Conservation (phyloP, 1,139 yeast species). For the Magnusiomyces sp. region DNA sequence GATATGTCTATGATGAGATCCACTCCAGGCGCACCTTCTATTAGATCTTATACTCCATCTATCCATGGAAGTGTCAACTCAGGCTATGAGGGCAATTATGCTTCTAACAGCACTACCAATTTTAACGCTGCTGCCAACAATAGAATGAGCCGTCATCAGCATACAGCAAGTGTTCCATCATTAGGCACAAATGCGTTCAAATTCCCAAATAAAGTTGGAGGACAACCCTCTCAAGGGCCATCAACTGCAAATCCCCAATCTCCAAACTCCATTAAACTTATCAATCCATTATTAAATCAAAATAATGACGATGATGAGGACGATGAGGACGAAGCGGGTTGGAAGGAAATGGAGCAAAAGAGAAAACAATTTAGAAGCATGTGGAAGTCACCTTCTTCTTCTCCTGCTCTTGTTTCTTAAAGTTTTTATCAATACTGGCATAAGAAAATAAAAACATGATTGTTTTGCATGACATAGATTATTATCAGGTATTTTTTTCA, state of each 20-base stretch:
- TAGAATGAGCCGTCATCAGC: no score
- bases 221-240: neutral
- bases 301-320: conserved; percentile 13
- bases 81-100: neutral
- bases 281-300: neutral
- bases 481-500: no score
- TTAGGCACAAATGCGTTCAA: neutral
- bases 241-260: neutral
- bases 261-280: neutral
- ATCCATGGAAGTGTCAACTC: conserved; percentile 1
- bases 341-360: conserved; percentile 14
- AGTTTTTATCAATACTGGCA: no score
- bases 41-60: conserved; percentile 22
- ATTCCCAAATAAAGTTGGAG: neutral
- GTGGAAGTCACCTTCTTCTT: conserved; percentile 11
- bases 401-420: neutral
- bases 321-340: conserved; percentile 15
- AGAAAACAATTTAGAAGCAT: conserved; percentile 9
- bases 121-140: no score
- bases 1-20: conserved; percentile 3
- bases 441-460: no score
- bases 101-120: no score
- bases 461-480: no score
- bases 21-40: conserved; percentile 19
- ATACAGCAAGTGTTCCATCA: no score